These are phyloP conservation scores for Aspergillus ochraceoroseus DNA, from an alignment of 2,329 filamentous ascomycete genomes.

Conservation along the genomic window DNA sequence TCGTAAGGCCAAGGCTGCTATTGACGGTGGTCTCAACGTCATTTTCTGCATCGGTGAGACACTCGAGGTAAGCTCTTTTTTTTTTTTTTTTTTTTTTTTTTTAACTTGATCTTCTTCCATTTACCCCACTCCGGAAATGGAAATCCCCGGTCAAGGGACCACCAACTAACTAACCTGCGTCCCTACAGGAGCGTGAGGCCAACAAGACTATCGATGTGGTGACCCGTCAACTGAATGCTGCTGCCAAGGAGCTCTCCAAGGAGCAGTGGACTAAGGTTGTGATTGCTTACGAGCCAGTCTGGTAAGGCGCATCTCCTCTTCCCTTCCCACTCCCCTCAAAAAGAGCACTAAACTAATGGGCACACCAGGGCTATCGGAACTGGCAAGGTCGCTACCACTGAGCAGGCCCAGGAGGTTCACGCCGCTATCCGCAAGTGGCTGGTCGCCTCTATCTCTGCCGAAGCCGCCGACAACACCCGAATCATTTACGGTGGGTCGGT, in stretches of 20 bases:
- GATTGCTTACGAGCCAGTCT: conserved; percentile 98
- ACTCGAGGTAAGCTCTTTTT: conserved; percentile 56
- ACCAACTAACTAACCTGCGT: conserved; percentile 9
- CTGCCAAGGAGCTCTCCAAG: conserved; percentile 61
- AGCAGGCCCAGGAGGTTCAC: conserved; percentile 92
- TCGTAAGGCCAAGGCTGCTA: conserved; percentile 87
- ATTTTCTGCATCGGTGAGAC: conserved; percentile 98
- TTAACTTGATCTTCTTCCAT: conserved; percentile 18
- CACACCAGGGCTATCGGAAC: conserved; percentile 65
- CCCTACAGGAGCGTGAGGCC: conserved; percentile 66
- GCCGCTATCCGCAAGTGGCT: conserved; percentile 88
- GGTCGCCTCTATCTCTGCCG: conserved; percentile 64
- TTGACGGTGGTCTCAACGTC: conserved; percentile 79
- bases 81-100: conserved; percentile 18
- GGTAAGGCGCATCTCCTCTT: conserved; percentile 54
- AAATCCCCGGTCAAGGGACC: conserved; percentile 12
- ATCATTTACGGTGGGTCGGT: conserved; percentile 97
- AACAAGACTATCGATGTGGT: conserved; percentile 69
- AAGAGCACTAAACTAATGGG: conserved; percentile 3
- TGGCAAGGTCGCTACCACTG: conserved; percentile 81
- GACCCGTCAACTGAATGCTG: conserved; percentile 76
- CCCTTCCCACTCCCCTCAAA: neutral
- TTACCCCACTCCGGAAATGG: conserved; percentile 10
- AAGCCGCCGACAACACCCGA: conserved; percentile 78
- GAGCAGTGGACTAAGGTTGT: conserved; percentile 91